These are phyloP conservation scores for Ophiostoma populinum DNA, from an alignment of 2,329 filamentous ascomycete species.

Conservation along the genomic window DNA sequence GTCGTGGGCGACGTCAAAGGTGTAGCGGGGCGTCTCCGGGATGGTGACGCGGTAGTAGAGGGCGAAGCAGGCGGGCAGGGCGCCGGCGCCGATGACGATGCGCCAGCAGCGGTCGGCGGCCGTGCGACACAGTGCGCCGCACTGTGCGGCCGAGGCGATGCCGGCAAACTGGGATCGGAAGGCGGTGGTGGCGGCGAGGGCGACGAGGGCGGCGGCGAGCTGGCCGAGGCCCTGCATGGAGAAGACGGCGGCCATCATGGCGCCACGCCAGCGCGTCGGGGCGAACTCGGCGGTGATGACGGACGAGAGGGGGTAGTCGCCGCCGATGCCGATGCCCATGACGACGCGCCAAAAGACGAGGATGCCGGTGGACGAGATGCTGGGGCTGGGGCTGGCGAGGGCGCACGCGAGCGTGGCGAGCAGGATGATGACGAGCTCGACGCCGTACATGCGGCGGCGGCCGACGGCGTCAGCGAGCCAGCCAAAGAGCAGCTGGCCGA, in stretches of 20 bases:
- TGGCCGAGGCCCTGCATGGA: slow-evolving; percentile 78
- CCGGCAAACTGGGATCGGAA: slow-evolving; percentile 37
- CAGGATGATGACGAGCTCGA: slow-evolving; percentile 58
- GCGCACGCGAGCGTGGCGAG: slow-evolving; percentile 49
- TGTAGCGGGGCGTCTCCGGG: slow-evolving; percentile 64
- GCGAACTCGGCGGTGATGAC: slow-evolving; percentile 78
- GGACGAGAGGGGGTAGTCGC: slow-evolving; percentile 65
- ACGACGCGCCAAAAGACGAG: slow-evolving; percentile 62
- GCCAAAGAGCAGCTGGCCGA: slow-evolving; percentile 64
- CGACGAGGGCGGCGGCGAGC: slow-evolving; percentile 51
- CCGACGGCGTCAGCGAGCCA: slow-evolving; percentile 60
- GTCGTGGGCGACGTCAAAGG: slow-evolving; percentile 51
- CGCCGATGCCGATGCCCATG: slow-evolving; percentile 65
- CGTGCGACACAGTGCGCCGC: slow-evolving; percentile 43
- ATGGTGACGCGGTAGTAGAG: slow-evolving; percentile 79
- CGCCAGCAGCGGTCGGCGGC: slow-evolving; percentile 73
- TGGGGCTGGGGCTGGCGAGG: slow-evolving; percentile 41
- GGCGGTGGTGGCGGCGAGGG: slow-evolving; percentile 47
- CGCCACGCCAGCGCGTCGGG: slow-evolving; percentile 64
- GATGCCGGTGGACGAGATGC: slow-evolving; percentile 40
- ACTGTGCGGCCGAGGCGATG: slow-evolving; percentile 26
- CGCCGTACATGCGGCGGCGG: slow-evolving; percentile 66
- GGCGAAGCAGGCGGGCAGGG: slow-evolving; percentile 58
- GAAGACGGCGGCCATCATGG: slow-evolving; percentile 57
- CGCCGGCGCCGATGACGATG: slow-evolving; percentile 63